phyloP scores from a whole-genome alignment of 2,329 filamentous ascomycete species.

The Dothiorella sarmentorum region DNA sequence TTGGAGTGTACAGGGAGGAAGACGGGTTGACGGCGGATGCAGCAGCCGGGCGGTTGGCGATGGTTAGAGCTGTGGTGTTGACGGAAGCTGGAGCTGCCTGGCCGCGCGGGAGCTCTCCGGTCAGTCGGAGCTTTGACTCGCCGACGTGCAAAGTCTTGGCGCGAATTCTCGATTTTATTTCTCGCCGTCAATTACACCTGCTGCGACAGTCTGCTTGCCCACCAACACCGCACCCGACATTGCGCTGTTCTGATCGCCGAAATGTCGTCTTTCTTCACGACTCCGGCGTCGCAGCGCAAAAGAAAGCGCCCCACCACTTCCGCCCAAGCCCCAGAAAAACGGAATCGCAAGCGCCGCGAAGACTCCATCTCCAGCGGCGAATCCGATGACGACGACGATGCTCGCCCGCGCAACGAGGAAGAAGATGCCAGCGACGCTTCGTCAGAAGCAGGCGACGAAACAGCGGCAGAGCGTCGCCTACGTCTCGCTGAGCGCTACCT shows the following conservation, averaged over 20 bases:
- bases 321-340: constrained; percentile 58
- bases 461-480: constrained; percentile 80
- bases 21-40: background rate
- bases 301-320: constrained; percentile 65
- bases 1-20: background rate
- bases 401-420: constrained; percentile 44
- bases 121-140: constrained; percentile 16
- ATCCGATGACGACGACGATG: constrained; percentile 58
- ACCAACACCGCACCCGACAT: background rate
- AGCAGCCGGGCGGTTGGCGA: background rate
- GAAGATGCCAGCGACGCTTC: constrained; percentile 57
- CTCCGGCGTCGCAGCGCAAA: constrained; percentile 83
- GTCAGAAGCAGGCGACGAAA: constrained; percentile 73
- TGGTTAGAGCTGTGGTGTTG: constrained; percentile 15
- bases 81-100: constrained; percentile 18
- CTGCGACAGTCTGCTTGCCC: background rate
- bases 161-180: constrained; percentile 20
- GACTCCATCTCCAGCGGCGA: constrained; percentile 89
- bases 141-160: constrained; percentile 16
- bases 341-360: constrained; percentile 57
- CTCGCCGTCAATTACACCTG: background rate
- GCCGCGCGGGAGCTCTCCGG: constrained; percentile 6
- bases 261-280: constrained; percentile 78
- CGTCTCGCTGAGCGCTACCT: constrained; percentile 89
- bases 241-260: constrained; percentile 8